Conservation (phyloP, 371 early-diverging fungal species). For the Mucor sp. region DNA sequence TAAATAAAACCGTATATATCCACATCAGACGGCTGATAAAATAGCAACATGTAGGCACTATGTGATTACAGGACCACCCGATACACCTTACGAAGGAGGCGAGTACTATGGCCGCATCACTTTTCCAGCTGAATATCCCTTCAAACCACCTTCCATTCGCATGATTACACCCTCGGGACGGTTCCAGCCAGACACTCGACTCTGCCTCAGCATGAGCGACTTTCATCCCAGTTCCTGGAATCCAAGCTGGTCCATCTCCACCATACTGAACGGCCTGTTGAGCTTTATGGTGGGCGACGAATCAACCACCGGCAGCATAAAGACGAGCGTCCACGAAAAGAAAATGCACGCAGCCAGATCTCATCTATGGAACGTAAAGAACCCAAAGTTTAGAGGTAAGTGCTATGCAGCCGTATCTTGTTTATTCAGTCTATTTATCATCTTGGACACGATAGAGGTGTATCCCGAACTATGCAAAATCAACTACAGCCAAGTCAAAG, state of each 20-base stretch:
- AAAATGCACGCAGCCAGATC: slow-evolving; percentile 75
- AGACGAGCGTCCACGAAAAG: slow-evolving; percentile 78
- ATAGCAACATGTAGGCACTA: slow-evolving; percentile 76
- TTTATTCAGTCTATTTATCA: neutral
- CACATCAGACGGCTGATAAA: neutral
- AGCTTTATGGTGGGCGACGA: slow-evolving; percentile 93
- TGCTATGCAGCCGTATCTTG: neutral
- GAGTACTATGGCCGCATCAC: slow-evolving; percentile 94
- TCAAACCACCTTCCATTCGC: slow-evolving; percentile 92
- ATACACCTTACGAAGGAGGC: slow-evolving; percentile 90
- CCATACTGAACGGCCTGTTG: slow-evolving; percentile 92
- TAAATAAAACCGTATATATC: slow-evolving; percentile 25
- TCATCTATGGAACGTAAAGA: slow-evolving; percentile 76
- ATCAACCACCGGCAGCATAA: slow-evolving; percentile 90
- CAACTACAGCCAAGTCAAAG: slow-evolving; percentile 13
- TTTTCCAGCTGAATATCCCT: slow-evolving; percentile 97
- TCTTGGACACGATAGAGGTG: slow-evolving; percentile 50
- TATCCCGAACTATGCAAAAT: slow-evolving; percentile 79
- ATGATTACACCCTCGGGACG: slow-evolving; percentile 94
- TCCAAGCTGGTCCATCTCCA: slow-evolving; percentile 95
- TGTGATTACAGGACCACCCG: slow-evolving; percentile 92
- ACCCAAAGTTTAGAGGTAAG: slow-evolving; percentile 75
- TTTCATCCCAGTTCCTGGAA: slow-evolving; percentile 96
- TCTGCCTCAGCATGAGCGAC: slow-evolving; percentile 95
- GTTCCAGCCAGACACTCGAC: slow-evolving; percentile 86